Evolutionary conservation across 2,329 filamentous ascomycete genomes (phyloP).

Genomic region (Fusarium scirpi): DNA sequence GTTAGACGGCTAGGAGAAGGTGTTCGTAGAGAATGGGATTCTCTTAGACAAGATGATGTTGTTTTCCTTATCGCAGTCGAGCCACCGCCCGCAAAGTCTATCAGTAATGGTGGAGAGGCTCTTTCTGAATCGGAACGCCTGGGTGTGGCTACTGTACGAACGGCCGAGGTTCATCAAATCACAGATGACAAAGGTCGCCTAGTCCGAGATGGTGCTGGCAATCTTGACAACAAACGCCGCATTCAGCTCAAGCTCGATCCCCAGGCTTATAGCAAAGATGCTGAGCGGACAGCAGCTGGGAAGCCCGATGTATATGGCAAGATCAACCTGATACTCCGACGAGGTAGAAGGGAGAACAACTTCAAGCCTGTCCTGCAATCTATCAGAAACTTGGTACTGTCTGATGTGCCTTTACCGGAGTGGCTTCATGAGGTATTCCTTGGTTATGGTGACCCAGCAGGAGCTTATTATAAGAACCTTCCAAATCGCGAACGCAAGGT

Average conservation of each 20-base stretch:
- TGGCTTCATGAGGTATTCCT: slow-evolving; percentile 98
- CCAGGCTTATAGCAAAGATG: slow-evolving; percentile 80
- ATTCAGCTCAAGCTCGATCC: slow-evolving; percentile 87
- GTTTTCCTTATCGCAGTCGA: slow-evolving; percentile 87
- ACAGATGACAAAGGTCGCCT: slow-evolving; percentile 85
- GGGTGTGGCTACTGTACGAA: slow-evolving; percentile 78
- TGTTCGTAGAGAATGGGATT: slow-evolving; percentile 89
- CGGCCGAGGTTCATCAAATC: slow-evolving; percentile 87
- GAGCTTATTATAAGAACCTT: slow-evolving; percentile 86
- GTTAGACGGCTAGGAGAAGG: slow-evolving; percentile 81
- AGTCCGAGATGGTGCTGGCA: slow-evolving; percentile 70
- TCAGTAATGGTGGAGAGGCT: slow-evolving; percentile 63
- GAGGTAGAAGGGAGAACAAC: slow-evolving; percentile 92
- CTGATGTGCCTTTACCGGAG: slow-evolving; percentile 84
- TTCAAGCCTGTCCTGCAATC: slow-evolving; percentile 95
- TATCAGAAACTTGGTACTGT: slow-evolving; percentile 85
- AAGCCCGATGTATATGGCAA: slow-evolving; percentile 83
- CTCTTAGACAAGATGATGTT: slow-evolving; percentile 85
- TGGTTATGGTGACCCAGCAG: slow-evolving; percentile 93
- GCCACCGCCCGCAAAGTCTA: slow-evolving; percentile 64
- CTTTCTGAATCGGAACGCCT: slow-evolving; percentile 67
- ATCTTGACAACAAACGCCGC: slow-evolving; percentile 76
- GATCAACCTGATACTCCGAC: slow-evolving; percentile 87
- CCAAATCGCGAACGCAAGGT: slow-evolving; percentile 81
- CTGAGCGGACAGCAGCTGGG: slow-evolving; percentile 71